Base-by-base conservation (phyloP, 176 grass and related monocot genomes). In the Ensete glaucum region DNA sequence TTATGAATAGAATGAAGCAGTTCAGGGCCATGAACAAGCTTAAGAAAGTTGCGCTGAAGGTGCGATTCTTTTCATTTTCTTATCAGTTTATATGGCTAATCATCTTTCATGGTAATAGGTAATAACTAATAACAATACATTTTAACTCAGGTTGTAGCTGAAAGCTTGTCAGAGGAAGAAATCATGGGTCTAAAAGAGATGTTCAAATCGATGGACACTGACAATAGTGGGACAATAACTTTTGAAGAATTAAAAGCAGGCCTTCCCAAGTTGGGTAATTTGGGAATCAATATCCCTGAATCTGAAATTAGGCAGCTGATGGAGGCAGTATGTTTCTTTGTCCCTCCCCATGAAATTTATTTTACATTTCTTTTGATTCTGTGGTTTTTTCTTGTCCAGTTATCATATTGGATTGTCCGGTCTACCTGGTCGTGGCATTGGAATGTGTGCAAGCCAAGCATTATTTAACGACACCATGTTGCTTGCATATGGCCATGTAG, bases 11-110 rank as follows among this genome's bases (percentile, higher is more conserved):
- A 90, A 98, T 98, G 88, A 98, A 98, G 76, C 94, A 98, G 77
- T 98, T 98, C 81, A 93, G 94, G 84, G 94, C 90, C n/a, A 98
- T 98, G 94, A 98, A 98, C 84, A 98, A 98, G 75, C 94, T 98
- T 52, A 98, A 98, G 77, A 98, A 98, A 91, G 88, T 98, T 78
- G 94, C 94, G 72, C 76, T 93, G 75, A 98, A 98, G 90, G 94
- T 98, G 29, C 71, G 77, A 20, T 71, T 21, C 16, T 52, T n/a
- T 52, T 71, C 9, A n/a, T n/a, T 19, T 52, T 50, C 9, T 71
- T 49, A 11, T 50, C 34, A 3, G 7, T 22, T 20, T 10, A 20
- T 52, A 51, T 49, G 8, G 1, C 2, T 49, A 3, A 19, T 9
- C 23, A 3, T 11, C 34, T 52, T 71, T 9, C 68, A 71, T 15